A percentile compares a stretch with the other conserved stretches of the same genome.
These are phyloP conservation scores for Pseudogymnoascus sp. DNA, from an alignment of 2,329 filamentous ascomycete genomes.

Conservation along the genomic window DNA sequence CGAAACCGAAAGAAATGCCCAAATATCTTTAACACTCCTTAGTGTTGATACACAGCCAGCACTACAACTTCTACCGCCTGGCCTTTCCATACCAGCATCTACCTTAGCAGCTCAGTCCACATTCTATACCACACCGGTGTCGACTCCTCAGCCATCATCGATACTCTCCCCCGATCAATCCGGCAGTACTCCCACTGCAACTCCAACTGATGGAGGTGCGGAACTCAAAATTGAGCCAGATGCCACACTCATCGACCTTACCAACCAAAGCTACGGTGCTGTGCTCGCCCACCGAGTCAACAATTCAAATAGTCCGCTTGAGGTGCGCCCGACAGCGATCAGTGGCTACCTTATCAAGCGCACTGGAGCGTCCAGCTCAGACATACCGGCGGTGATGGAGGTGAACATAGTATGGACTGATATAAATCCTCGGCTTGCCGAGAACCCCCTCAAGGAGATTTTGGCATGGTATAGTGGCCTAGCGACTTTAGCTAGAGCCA, in stretches of 20 bases:
- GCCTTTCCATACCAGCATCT: slow-evolving; percentile 39
- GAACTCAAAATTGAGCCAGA: slow-evolving; percentile 53
- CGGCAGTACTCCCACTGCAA: slow-evolving; percentile 35
- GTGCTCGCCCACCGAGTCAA: slow-evolving; percentile 60
- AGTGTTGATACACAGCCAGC: slow-evolving; percentile 59
- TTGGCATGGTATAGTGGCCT: slow-evolving; percentile 61
- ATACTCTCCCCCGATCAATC: slow-evolving; percentile 54
- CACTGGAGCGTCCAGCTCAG: slow-evolving; percentile 47
- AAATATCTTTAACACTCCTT: slow-evolving; percentile 50
- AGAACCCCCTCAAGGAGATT: slow-evolving; percentile 54
- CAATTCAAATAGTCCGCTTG: slow-evolving; percentile 48
- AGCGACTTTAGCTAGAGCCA: slow-evolving; percentile 59
- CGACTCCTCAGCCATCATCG: slow-evolving; percentile 53
- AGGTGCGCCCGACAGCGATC: slow-evolving; percentile 50
- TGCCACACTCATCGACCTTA: slow-evolving; percentile 61
- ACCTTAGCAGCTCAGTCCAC: slow-evolving; percentile 34
- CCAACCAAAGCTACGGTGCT: slow-evolving; percentile 70
- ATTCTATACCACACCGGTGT: slow-evolving; percentile 56
- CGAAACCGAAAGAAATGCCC: slow-evolving; percentile 43
- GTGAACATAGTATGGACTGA: slow-evolving; percentile 53
- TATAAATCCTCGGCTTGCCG: slow-evolving; percentile 22
- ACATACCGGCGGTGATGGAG: slow-evolving; percentile 54
- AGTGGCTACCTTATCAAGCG: slow-evolving; percentile 62
- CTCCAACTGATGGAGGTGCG: slow-evolving; percentile 29
- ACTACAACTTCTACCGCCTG: slow-evolving; percentile 53